Percentiles rank a stretch among this genome's conserved stretches.
Conservation (phyloP, 176 grass and related monocot species). For the Elymus sibiricus region DNA sequence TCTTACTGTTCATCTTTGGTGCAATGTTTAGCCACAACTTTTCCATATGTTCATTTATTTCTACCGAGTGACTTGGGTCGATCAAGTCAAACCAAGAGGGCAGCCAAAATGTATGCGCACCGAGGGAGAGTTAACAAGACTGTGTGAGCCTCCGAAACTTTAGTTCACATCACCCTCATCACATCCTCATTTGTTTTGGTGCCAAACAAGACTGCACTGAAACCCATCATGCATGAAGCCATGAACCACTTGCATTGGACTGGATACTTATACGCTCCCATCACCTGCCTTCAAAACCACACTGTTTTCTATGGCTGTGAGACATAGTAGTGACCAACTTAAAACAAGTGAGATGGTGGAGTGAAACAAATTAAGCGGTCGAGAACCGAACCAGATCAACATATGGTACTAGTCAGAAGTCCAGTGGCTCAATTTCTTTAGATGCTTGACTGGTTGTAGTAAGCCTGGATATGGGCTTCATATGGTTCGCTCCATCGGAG, state of each 20-base stretch:
- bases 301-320: not conserved
- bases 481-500: not conserved
- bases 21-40: no score
- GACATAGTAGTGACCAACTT: not conserved
- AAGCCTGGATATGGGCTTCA: not conserved
- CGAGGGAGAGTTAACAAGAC: not conserved
- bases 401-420: not conserved
- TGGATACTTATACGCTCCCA: not conserved
- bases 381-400: not conserved
- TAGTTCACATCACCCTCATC: not conserved
- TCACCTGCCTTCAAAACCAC: not conserved
- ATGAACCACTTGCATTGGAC: not conserved
- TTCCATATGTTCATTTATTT: no score
- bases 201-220: not conserved
- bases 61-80: not conserved
- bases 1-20: no score
- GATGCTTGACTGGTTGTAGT: not conserved
- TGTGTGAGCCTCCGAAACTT: not conserved
- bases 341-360: not conserved
- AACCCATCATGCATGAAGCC: not conserved
- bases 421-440: not conserved
- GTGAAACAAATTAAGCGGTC: not conserved
- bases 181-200: not conserved
- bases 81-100: not conserved
- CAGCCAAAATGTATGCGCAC: not conserved